A percentile compares a stretch with the other conserved stretches of the same genome.
Conservation (phyloP, 148 eudicot species). For the Camellia japonica region DNA sequence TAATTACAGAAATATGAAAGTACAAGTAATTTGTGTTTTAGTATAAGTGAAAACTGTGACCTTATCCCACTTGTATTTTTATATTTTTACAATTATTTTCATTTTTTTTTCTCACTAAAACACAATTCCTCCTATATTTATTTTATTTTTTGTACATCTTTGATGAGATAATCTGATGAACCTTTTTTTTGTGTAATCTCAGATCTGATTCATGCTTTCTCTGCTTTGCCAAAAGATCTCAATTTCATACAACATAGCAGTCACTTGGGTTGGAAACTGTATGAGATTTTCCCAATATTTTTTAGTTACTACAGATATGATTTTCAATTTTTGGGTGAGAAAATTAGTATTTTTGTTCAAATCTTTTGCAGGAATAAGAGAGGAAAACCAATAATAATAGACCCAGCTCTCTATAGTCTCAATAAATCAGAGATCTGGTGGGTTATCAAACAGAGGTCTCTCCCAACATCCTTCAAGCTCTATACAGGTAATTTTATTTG, state of each 20-base stretch:
- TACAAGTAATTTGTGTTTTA: too few relatives aligned
- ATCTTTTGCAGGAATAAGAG: constrained; percentile 67
- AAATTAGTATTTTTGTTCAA: not conserved
- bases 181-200: constrained; percentile 14
- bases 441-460: constrained; percentile 77
- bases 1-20: too few relatives aligned
- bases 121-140: too few relatives aligned
- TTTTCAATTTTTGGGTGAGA: not conserved
- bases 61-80: not conserved
- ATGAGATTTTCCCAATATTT: constrained; percentile 19
- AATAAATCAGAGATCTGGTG: constrained; percentile 95
- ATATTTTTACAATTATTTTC: too few relatives aligned
- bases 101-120: too few relatives aligned
- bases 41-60: too few relatives aligned
- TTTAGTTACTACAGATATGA: constrained; percentile 4
- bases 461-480: constrained; percentile 93
- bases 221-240: constrained; percentile 70
- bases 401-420: constrained; percentile 69
- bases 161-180: too few relatives aligned
- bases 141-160: too few relatives aligned
- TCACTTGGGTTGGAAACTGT: constrained; percentile 92
- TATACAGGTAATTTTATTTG: constrained; percentile 56
- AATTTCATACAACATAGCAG: constrained; percentile 83
- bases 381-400: constrained; percentile 84
- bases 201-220: constrained; percentile 90